Percentiles rank a stretch among this genome's conserved stretches.
phyloP scores from a whole-genome alignment of 352 stramenopile species.

The Globisporangium spinosum region DNA sequence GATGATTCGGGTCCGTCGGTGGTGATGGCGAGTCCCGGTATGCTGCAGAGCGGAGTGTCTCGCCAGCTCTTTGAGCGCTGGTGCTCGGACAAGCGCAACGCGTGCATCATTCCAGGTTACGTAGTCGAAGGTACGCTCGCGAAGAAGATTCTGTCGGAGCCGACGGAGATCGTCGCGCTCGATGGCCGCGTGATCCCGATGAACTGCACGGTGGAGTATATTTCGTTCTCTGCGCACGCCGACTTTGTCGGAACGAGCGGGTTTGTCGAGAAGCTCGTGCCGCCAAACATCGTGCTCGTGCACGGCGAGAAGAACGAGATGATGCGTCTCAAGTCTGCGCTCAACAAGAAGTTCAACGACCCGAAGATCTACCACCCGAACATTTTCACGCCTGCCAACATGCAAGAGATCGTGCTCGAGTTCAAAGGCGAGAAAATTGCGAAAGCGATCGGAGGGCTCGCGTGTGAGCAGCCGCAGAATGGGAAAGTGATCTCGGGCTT shows the following conservation, averaged over 20 bases:
- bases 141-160: constrained; percentile 96
- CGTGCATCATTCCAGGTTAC: constrained; percentile 98
- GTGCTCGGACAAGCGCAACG: constrained; percentile 97
- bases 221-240: constrained; percentile 97
- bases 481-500: constrained; percentile 77
- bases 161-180: constrained; percentile 93
- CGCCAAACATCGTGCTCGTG: constrained; percentile 94
- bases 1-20: constrained; percentile 97
- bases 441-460: constrained; percentile 78
- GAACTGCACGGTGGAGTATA: constrained; percentile 95
- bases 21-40: constrained; percentile 98
- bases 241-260: constrained; percentile 96
- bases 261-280: constrained; percentile 94
- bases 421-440: constrained; percentile 89
- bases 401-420: constrained; percentile 84
- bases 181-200: constrained; percentile 93
- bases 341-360: constrained; percentile 90
- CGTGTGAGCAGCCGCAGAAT: constrained; percentile 71
- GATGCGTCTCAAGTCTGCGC: constrained; percentile 92
- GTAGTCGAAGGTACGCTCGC: constrained; percentile 97
- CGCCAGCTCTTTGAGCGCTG: constrained; percentile 97
- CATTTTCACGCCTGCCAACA: constrained; percentile 84
- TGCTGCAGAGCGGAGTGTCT: constrained; percentile 98
- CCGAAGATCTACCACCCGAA: constrained; percentile 79
- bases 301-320: constrained; percentile 98